Percentiles rank a stretch among this genome's conserved stretches.
Conservation (phyloP, 495 filamentous ascomycete genomes). For the Annulohypoxylon moriforme region DNA sequence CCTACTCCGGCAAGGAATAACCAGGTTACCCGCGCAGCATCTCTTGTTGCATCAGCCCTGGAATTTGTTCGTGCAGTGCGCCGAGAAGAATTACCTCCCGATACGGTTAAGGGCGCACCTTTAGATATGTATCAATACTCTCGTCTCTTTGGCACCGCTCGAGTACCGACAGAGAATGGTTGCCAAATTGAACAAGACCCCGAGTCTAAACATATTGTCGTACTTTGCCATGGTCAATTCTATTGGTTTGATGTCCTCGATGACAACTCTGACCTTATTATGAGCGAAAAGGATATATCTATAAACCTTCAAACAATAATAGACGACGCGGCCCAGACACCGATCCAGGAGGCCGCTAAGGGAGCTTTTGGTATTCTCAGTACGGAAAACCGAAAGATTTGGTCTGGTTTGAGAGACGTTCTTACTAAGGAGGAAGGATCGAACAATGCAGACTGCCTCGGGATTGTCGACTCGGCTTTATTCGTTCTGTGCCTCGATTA, state of each 20-base stretch:
- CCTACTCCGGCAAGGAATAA: constrained; percentile 95
- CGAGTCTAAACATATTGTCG: constrained; percentile 88
- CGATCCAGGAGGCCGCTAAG: constrained; percentile 93
- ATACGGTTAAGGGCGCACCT: constrained; percentile 82
- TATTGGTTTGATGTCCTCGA: constrained; percentile 99
- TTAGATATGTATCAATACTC: constrained; percentile 99
- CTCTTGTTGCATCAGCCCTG: constrained; percentile 87
- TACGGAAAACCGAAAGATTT: constrained; percentile 95
- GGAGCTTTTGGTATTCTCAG: constrained; percentile 92
- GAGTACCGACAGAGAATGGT: constrained; percentile 93
- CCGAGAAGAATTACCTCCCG: constrained; percentile 91
- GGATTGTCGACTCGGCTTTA: constrained; percentile 93
- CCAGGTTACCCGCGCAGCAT: constrained; percentile 94
- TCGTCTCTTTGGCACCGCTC: constrained; percentile 92
- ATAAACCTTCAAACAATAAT: constrained; percentile 93
- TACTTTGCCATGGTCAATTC: constrained; percentile 94
- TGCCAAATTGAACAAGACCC: constrained; percentile 96
- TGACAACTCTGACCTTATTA: constrained; percentile 92
- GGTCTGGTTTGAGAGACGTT: constrained; percentile 91
- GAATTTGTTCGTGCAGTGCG: constrained; percentile 94
- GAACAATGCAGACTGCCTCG: constrained; percentile 94
- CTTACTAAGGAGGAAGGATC: constrained; percentile 86
- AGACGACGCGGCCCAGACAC: constrained; percentile 87
- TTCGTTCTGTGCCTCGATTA: constrained; percentile 94
- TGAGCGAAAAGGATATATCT: constrained; percentile 94